Percentiles rank a stretch among this genome's conserved stretches.
Conservation (phyloP, 2,329 filamentous ascomycete species). For the Alternaria ventricosa region DNA sequence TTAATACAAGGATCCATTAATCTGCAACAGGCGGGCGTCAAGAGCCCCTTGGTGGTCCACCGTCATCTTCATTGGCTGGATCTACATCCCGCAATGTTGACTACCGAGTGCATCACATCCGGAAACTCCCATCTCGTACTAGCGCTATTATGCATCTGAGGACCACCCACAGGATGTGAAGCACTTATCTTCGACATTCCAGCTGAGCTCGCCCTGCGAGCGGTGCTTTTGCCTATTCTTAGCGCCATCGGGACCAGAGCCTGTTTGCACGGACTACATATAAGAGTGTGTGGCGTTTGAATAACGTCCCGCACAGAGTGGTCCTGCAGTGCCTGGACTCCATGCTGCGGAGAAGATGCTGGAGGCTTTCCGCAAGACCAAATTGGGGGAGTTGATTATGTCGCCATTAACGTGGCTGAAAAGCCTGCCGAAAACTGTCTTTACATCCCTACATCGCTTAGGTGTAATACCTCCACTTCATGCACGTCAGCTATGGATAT, state of each 20-base stretch:
- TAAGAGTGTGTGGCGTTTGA: not conserved
- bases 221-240: slow-evolving; percentile 3
- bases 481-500: slow-evolving; percentile 3
- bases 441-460: not conserved
- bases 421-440: not conserved
- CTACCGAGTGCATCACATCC: not conserved
- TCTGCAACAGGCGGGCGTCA: slow-evolving; percentile 1
- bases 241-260: not conserved
- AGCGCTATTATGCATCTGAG: not conserved
- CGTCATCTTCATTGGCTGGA: not conserved
- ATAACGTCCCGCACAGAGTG: not conserved
- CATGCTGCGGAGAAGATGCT: not conserved
- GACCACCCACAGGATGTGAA: not conserved
- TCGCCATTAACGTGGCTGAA: not conserved
- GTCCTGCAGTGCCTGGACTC: not conserved
- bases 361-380: not conserved
- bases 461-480: not conserved
- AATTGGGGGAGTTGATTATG: not conserved
- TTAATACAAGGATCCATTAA: not conserved
- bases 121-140: not conserved
- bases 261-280: not conserved
- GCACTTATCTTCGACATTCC: not conserved
- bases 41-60: not conserved
- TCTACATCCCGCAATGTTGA: not conserved
- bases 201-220: not conserved